Evolutionary conservation across 2,329 filamentous ascomycete species (phyloP).

Genomic region (Amauroascus niger): DNA sequence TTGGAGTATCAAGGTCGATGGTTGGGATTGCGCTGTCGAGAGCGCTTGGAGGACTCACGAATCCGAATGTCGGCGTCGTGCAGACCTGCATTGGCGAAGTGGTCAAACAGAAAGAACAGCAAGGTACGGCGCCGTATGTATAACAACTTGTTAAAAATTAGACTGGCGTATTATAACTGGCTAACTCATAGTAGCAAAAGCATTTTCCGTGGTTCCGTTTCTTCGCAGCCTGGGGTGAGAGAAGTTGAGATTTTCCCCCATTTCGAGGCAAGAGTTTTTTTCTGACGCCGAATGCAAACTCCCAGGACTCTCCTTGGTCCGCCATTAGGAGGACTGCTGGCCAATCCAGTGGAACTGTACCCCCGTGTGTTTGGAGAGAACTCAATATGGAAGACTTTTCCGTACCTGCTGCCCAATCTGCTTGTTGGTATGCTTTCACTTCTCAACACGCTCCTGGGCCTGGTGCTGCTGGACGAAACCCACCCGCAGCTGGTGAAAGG

Average conservation of each 20-base stretch:
- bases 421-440: background rate
- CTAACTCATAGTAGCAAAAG: conserved; percentile 6
- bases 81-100: conserved; percentile 12
- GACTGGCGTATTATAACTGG: background rate
- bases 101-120: conserved; percentile 2
- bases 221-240: conserved; percentile 12
- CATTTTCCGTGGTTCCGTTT: conserved; percentile 13
- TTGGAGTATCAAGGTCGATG: conserved; percentile 10
- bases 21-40: conserved; percentile 1
- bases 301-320: conserved; percentile 11
- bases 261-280: background rate
- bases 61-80: conserved; percentile 13
- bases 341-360: conserved; percentile 9
- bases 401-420: conserved; percentile 13
- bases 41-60: conserved; percentile 10
- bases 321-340: conserved; percentile 11
- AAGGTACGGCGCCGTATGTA: too few species aligned
- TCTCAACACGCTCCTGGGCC: background rate
- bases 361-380: conserved; percentile 3
- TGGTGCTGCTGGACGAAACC: conserved; percentile 12
- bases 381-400: conserved; percentile 11
- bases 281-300: background rate
- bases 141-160: too few species aligned
- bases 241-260: too few species aligned
- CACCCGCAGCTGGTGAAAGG: conserved; percentile 7